Base-by-base conservation (phyloP, 345 rosid species). In the Litchi chinensis region DNA sequence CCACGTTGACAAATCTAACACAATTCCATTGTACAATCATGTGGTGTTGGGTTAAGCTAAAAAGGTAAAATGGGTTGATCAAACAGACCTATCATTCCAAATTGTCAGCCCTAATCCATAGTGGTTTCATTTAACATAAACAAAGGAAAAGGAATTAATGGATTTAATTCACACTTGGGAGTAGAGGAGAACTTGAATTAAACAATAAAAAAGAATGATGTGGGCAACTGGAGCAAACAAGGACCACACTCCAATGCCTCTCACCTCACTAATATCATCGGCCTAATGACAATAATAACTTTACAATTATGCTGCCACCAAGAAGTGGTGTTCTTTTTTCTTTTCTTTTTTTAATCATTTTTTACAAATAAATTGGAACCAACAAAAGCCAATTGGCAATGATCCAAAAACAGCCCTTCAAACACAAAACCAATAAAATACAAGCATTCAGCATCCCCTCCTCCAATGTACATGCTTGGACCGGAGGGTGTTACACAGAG, bases 251-350 rank as follows among this genome's bases (percentile, higher is more conserved):
- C 85, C 84, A 77, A 68, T 78, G 83, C 86, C 87, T 66, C 46
- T 57, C 63, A 57, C 63, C 24, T 79, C 75, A 73, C 85, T 81
- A 80, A 78, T 65, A 88, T 80, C 78, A 78, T 76, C 77, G 73
- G 80, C 88, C 87, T 82, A 78, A 77, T 64, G 63, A 70, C 66
- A 74, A 39, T 18, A 80, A 80, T 70, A 85, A 75, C 84, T 88
- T 88, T 88, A 88, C 91, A 88, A 85, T 86, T 86, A 86, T 80
- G 87, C 73, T 83, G 79, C 88, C 89, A 80, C 32, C 77, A 75
- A 52, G 73, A 44, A 21, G 84, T 76, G 83, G 87, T 74, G 77
- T 15, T 85, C 11, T 21, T n/a, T 60, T 60, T n/a, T n/a, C n/a
- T 21, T 59, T 50, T 50, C 72, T 44, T 65, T 77, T 74, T 83